These are phyloP conservation scores for Eruca vesicaria DNA, from an alignment of 441 rosid species.

Conservation along the genomic window DNA sequence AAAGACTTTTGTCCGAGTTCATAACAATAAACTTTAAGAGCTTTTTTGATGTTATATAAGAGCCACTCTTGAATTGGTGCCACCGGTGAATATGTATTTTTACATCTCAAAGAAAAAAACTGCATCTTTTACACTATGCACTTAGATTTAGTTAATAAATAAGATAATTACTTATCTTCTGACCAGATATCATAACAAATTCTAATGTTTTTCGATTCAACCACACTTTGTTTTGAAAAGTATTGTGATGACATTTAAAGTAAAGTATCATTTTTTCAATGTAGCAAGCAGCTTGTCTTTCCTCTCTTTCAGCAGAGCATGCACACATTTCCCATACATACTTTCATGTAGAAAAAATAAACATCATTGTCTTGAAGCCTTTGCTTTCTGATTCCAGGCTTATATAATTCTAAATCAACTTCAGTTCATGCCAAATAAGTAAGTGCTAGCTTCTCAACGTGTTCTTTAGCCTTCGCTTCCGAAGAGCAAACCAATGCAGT, in stretches of 20 bases:
- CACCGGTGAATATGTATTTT: too few relatives aligned
- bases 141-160: neutral
- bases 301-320: neutral
- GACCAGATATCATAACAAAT: neutral
- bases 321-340: neutral
- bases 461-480: conserved; percentile 89
- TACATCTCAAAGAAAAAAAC: too few relatives aligned
- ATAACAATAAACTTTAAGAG: neutral
- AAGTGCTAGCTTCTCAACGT: conserved; percentile 81
- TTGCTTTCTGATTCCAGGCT: conserved; percentile 44
- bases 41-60: neutral
- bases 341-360: neutral
- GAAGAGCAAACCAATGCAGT: conserved; percentile 90
- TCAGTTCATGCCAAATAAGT: conserved; percentile 56
- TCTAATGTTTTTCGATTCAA: neutral
- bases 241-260: neutral
- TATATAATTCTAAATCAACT: conserved; percentile 50
- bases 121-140: too few relatives aligned
- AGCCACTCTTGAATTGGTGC: neutral
- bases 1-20: neutral
- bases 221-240: neutral
- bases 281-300: neutral
- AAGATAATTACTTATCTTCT: neutral
- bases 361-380: conserved; percentile 38
- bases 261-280: neutral